Evolutionary conservation across 176 grass and related monocot species (phyloP), one percentile per base, ranked within the genome.

Genomic region (Cenchrus fungigraminus): DNA sequence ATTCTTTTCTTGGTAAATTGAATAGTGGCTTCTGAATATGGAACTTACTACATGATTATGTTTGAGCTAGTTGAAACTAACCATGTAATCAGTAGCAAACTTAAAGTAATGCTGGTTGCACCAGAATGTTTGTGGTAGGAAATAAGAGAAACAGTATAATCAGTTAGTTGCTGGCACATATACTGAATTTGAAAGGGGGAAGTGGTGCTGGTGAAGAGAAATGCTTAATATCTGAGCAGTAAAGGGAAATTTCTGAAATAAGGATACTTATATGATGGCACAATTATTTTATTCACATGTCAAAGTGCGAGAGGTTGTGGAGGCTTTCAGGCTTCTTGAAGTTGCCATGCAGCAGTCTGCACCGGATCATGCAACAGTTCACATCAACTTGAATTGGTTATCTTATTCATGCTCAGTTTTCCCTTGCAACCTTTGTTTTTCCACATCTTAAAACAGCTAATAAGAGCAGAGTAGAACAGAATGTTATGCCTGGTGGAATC

Each of bases 261-360:
- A 34, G 34, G 34, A 34, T 34, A 34, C 34, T 34, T 34, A 34
- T 3, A 34, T 34, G 34, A 34, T 34, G 34, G 3, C 34, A 3
- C 34, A 34, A 34, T 34, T 34, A 34, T 34, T 34, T 3, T 34
- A 34, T 34, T 34, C 34, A 53, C 22, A 97, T 94, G 94, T 99
- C 6, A 92, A 92, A 80, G 88, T 99, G 12, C 63, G 29, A 59
- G 97, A 99, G 77, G 94, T 99, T 32, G 46, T 29, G 25, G 97
- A 99, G 78, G 94, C 97, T 79, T 99, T 91, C 82, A 93, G 94
- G 86, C 87, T 99, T 87, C 88, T 97, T 73, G 97, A 99, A 85
- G 97, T 99, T 63, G 94, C 97, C 60, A 87, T 99, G 81, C 97
- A 99, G 82, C 97, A 99, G 61, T 94, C 94, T 29, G 97, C 97